Evolutionary conservation across 768 basidiomycete species (phyloP).

Genomic region (Dioszegia crocea): DNA sequence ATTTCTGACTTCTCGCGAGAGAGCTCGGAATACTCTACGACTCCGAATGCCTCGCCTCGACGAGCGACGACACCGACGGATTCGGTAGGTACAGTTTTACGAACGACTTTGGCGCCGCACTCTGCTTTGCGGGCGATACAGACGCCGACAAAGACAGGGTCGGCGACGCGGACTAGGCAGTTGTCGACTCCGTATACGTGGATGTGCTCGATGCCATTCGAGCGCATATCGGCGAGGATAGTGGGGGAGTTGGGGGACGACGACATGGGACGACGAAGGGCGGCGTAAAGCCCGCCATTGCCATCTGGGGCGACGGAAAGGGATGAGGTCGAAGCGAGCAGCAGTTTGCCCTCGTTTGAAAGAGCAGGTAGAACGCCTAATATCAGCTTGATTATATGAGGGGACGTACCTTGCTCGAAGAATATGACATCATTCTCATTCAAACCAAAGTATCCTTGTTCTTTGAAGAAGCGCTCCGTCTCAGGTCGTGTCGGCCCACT

Average conservation of each 20-base stretch:
- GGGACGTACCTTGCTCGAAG: conserved; percentile 84
- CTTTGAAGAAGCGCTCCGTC: conserved; percentile 78
- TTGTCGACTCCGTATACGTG: conserved; percentile 98
- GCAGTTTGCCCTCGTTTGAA: conserved; percentile 85
- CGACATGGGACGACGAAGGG: conserved; percentile 69
- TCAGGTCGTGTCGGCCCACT: conserved; percentile 86
- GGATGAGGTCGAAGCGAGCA: conserved; percentile 71
- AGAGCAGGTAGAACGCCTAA: conserved; percentile 94
- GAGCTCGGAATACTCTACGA: conserved; percentile 97
- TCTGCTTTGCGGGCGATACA: conserved; percentile 82
- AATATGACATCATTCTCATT: conserved; percentile 73
- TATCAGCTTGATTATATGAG: neutral
- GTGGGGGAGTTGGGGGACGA: conserved; percentile 61
- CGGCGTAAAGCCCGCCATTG: conserved; percentile 95
- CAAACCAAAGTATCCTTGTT: conserved; percentile 77
- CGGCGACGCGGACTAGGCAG: conserved; percentile 94
- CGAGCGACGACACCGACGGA: conserved; percentile 91
- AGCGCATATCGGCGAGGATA: conserved; percentile 75
- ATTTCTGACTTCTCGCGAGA: conserved; percentile 74
- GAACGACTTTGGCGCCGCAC: conserved; percentile 94
- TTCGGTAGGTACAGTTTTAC: conserved; percentile 78
- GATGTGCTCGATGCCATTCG: conserved; percentile 75
- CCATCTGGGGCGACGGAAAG: conserved; percentile 97
- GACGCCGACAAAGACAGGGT: conserved; percentile 94
- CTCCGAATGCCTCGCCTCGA: conserved; percentile 75